These are phyloP conservation scores for Termitomyces sp. DNA, from an alignment of 768 basidiomycete genomes.

Conservation along the genomic window DNA sequence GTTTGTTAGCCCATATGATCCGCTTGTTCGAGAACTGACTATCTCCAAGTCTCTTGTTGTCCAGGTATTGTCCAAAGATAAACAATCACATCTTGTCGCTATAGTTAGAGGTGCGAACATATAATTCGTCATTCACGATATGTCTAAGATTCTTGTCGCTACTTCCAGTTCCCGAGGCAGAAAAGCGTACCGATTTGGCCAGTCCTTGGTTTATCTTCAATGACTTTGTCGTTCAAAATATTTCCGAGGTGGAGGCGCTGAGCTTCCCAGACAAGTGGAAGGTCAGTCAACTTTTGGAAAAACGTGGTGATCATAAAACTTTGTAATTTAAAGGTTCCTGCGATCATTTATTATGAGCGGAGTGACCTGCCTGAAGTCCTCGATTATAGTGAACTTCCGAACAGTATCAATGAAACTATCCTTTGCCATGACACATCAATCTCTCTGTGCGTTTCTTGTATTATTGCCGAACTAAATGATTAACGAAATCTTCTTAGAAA, in stretches of 20 bases:
- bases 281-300: slow-evolving; percentile 38
- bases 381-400: slow-evolving; percentile 63
- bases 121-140: neutral
- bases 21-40: neutral
- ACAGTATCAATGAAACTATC: slow-evolving; percentile 67
- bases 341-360: slow-evolving; percentile 88
- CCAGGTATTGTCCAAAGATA: slow-evolving; percentile 70
- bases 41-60: slow-evolving; percentile 68
- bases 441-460: slow-evolving; percentile 52
- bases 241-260: slow-evolving; percentile 83
- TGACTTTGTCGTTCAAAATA: slow-evolving; percentile 86
- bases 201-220: slow-evolving; percentile 95
- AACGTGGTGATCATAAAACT: slow-evolving; percentile 10
- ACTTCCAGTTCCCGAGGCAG: slow-evolving; percentile 59
- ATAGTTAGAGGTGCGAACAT: slow-evolving; percentile 68
- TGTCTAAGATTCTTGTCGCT: neutral
- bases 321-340: slow-evolving; percentile 56
- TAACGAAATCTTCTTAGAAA: slow-evolving; percentile 43
- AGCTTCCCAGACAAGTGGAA: slow-evolving; percentile 92
- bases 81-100: slow-evolving; percentile 81
- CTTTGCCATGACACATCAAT: slow-evolving; percentile 86
- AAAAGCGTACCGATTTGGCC: slow-evolving; percentile 30
- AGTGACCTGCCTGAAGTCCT: slow-evolving; percentile 53
- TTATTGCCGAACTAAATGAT: neutral
- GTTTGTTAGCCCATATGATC: slow-evolving; percentile 31